Evolutionary conservation across 1,139 yeast species (phyloP), one percentile per base, ranked within the genome.

Genomic region (Pichia sp.): DNA sequence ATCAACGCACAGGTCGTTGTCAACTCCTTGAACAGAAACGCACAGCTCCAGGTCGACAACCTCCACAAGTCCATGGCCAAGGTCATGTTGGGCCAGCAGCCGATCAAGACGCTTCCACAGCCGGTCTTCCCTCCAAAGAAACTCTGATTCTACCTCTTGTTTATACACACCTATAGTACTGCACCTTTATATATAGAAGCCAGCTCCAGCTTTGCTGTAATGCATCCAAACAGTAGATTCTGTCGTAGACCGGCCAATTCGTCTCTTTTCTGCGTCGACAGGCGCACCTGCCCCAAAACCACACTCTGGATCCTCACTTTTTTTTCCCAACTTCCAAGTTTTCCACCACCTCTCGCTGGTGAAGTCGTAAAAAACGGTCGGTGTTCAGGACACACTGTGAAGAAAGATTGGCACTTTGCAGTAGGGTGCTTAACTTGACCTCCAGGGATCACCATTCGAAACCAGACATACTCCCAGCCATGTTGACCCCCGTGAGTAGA

Each of bases 1-100:
- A 54, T 67, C 36, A 65, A 65, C 51, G 68, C 69, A 3, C 63
- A 64, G 44, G 70, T 61, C 16, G 67, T 67, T 44, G 63, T 61
- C 6, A 64, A 67, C 50, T 59, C 63, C 1, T 56, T 67, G 49
- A 67, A 67, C 52, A 57, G 62, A 38, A 67, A 67, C 38, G 58
- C 70, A 5, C 70, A 66, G 50, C 49, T 67, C 31, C 63, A 67
- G 48, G 69, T 66, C 13, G 67, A 61, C 48, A 54, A 58, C 34
- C 40, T 64, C 38, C 65, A 64, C 49, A 38, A 42, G 5, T 15
- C 52, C 1, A 53, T 66, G 52, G 58, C 60, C 1, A 50, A 50
- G 10, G 63, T 62, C 7, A 43, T 59, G 15, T 45, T 56, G 4
- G 69, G 66, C 32, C 49, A 61, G 15, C 52, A 53, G 5, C 52